Base-by-base conservation (phyloP, 495 filamentous ascomycete genomes). In the Aspergillus incahuasiensis region DNA sequence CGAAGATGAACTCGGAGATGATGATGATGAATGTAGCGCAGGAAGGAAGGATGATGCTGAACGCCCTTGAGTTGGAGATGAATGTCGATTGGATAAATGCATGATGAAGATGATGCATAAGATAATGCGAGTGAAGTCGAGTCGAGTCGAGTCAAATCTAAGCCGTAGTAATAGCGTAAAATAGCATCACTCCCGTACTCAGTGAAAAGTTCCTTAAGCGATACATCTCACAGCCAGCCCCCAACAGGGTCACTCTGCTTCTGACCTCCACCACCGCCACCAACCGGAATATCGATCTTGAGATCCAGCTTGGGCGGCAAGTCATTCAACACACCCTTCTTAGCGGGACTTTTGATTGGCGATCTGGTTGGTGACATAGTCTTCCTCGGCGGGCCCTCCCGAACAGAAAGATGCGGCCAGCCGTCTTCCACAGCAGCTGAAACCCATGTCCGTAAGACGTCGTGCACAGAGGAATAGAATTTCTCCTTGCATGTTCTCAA, bases 401-500 rank as follows among this genome's bases (percentile, higher is more conserved):
- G 78, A 15, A 97, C 91, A 49, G 82, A 78, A 35, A 76, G 71
- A 30, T 88, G 85, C 52, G 89, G 81, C 95, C 94, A 98, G 24
- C 83, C 89, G 72, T 98, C 94, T 38, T 90, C 91, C 30, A 70
- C 75, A 0, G 90, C 91, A 1, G 92, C 95, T 2, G 83, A 85
- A 24, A 97, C 87, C 94, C 94, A 98, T 24, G 87, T 91, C 51
- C 86, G 81, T 48, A 98, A 76, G 18, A 85, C 89, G 56, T 91
- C 90, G 68, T 98, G 94, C 11, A 98, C 89, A 19, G 86, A 80
- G 1, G 86, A 86, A 62, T 98, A 97, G 67, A 97, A 92, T 65
- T 96, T 97, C 70, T 96, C 94, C 69, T 97, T 98, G 78, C 94
- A 97, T 19, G 92, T 86, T 15, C 94, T 82, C 59, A 97, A 68